Conservation (phyloP, 164 flowering plant genomes). For the Vitis amurensis region DNA sequence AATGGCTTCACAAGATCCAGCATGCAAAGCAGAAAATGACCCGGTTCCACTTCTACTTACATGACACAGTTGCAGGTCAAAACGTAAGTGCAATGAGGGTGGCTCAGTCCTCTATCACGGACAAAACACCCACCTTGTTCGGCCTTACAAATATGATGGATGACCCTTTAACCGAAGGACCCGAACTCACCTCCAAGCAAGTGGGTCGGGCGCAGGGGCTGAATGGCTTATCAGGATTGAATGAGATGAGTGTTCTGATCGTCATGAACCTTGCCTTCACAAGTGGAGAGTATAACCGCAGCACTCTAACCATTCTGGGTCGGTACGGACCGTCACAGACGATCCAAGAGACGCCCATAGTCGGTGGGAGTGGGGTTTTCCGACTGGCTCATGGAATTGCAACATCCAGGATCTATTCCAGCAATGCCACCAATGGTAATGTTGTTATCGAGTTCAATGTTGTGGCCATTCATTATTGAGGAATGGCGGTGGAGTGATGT, state of each 20-base stretch:
- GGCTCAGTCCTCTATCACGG: slow-evolving; percentile 6
- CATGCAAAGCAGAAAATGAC: background rate
- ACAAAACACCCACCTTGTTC: slow-evolving; percentile 3
- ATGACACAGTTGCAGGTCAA: slow-evolving; percentile 9
- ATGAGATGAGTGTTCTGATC: background rate
- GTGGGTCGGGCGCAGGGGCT: slow-evolving; percentile 24
- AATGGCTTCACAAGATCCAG: background rate
- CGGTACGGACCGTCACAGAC: slow-evolving; percentile 9
- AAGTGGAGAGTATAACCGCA: slow-evolving; percentile 24
- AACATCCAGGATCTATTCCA: slow-evolving; percentile 12
- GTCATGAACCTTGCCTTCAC: slow-evolving; percentile 12
- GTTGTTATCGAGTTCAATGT: slow-evolving; percentile 28
- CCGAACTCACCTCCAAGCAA: slow-evolving; percentile 9
- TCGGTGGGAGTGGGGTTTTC: slow-evolving; percentile 41
- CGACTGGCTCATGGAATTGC: slow-evolving; percentile 42
- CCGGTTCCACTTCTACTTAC: slow-evolving; percentile 9
- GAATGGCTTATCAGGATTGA: background rate
- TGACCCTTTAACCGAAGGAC: slow-evolving; percentile 13
- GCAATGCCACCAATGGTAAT: slow-evolving; percentile 22
- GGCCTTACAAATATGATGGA: slow-evolving; percentile 9
- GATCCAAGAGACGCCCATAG: slow-evolving; percentile 31
- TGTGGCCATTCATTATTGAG: slow-evolving; percentile 16
- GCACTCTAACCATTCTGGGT: slow-evolving; percentile 23
- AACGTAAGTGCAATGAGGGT: slow-evolving; percentile 8
- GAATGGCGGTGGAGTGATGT: background rate